Evolutionary conservation across 2,329 filamentous ascomycete species (phyloP), one percentile per base, ranked within the genome.

Genomic region (Stagonosporopsis chrysanthemi): DNA sequence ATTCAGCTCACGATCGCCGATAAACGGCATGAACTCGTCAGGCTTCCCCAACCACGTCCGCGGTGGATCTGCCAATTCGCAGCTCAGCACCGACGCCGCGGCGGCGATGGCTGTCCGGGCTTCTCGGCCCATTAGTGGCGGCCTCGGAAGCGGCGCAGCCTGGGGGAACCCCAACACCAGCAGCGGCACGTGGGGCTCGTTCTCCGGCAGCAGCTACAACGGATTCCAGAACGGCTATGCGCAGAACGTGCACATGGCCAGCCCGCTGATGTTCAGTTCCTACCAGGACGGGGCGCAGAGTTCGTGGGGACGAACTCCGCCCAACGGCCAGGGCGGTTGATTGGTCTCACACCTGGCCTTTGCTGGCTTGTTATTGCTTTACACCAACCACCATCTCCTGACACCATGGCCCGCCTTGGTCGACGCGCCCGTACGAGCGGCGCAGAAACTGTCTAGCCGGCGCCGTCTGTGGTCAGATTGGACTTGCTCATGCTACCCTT

Each of bases 41-140:
- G 62, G 66, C 24, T 65, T 75, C 22, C 67, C 74, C 36, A 71
- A 74, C 3, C 79, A 81, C 61, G 76, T 77, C 15, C 78, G 80
- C 39, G 75, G 75, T n/a, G 75, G 75, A 47, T 82, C 80, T 52
- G 69, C 70, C 15, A 76, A 72, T 62, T 80, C 79, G 39, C 65
- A 76, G 45, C 72, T 76, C 55, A 79, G 77, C 52, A 61, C 63
- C 11, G 71, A 73, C 7, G 60, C 43, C 28, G 54, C 57, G 9
- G 60, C 63, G 8, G 57, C 63, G n/a, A 64, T 40, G 9, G 51
- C 55, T 1, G 52, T 50, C 22, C 62, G 67, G 33, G 55, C 64
- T 26, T 60, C 64, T 15, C 66, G 59, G 40, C 69, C 63, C 28
- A 52, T 70, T 33, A 72, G 69, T 39, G 68, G 71, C 35, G 71